Base-by-base conservation (phyloP, 169 alveolate species). In the Plasmodium gallinaceum region DNA sequence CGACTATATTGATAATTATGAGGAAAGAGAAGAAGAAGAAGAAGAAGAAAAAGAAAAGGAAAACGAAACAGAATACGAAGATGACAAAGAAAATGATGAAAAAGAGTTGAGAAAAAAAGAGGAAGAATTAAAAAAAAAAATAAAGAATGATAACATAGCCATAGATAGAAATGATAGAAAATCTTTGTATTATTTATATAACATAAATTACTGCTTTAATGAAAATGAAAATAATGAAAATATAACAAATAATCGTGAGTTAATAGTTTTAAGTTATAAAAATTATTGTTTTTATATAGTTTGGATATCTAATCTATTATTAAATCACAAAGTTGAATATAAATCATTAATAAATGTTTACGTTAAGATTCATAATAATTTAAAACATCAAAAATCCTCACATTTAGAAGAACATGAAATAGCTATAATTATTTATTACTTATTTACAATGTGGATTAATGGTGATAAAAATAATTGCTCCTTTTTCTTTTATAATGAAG, bases 391-490 rank as follows among this genome's bases (percentile, higher is more conserved):
- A 74, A 69, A 60, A 61, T 54, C 76, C 0, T 69, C 92, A 0
- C 62, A 70, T 12, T 22, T 86, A 42, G 78, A 69, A 45, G 87
- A 72, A 14, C 74, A 69, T 37, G 92, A 86, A 71, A 86, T 86
- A 18, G 54, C 80, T 0, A 39, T 86, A 8, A 71, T 86, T 20
- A 32, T 86, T 7, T 86, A 86, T 73, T 86, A 71, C 39, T 42
- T 86, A 61, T 86, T 86, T 61, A 86, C 92, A 12, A 46, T 86
- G 57, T 86, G 92, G 92, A 70, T 86, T 0, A 86, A 86, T n/a
- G 92, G 88, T 18, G 87, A 69, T 52, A 72, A 71, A 39, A 86
- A 86, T 45, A 72, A 46, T 51, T 26, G 42, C 5, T 86, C 92
- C 0, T 86, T 86, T 48, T 86, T 86, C 22, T 86, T 71, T 71